Conservation (phyloP, 1,139 yeast genomes). For the Yamadazyma triangularis region DNA sequence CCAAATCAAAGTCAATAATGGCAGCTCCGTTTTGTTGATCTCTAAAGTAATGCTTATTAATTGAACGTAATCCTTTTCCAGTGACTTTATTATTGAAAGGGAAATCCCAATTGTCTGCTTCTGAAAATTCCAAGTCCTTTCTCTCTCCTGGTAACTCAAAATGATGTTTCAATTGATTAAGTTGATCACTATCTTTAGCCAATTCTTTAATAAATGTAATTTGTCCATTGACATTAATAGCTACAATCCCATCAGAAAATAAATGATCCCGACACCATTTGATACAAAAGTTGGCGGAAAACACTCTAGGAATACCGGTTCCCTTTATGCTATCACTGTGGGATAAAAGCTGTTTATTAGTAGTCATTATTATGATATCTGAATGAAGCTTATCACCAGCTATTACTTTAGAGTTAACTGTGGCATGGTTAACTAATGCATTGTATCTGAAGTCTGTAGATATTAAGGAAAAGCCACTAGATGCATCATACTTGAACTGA, state of each 20-base stretch:
- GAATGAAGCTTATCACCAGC: constrained; percentile 44
- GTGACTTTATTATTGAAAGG: constrained; percentile 36
- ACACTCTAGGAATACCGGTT: constrained; percentile 43
- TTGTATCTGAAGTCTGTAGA: constrained; percentile 36
- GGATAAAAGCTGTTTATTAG: constrained; percentile 8
- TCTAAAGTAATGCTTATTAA: constrained; percentile 36
- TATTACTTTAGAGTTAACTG: constrained; percentile 21
- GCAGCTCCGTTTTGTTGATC: constrained; percentile 22
- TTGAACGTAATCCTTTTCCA: constrained; percentile 37
- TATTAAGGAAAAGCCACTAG: constrained; percentile 7
- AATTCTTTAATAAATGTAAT: constrained; percentile 24
- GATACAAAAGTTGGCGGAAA: constrained; percentile 18
- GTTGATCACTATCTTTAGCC: constrained; percentile 10
- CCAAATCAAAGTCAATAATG: constrained; percentile 35
- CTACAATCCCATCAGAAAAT: constrained; percentile 18
- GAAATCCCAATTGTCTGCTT: too few relatives aligned
- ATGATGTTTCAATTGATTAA: constrained; percentile 8
- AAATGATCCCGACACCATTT: neutral
- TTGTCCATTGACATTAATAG: constrained; percentile 51
- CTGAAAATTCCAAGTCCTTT: too few relatives aligned
- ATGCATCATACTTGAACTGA: constrained; percentile 18
- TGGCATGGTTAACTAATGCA: constrained; percentile 34
- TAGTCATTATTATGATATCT: constrained; percentile 25
- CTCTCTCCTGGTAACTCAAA: constrained; percentile 1
- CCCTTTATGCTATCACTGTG: constrained; percentile 13